Conservation (phyloP, 331 rosid genomes). For the Phaseolus coccineus region DNA sequence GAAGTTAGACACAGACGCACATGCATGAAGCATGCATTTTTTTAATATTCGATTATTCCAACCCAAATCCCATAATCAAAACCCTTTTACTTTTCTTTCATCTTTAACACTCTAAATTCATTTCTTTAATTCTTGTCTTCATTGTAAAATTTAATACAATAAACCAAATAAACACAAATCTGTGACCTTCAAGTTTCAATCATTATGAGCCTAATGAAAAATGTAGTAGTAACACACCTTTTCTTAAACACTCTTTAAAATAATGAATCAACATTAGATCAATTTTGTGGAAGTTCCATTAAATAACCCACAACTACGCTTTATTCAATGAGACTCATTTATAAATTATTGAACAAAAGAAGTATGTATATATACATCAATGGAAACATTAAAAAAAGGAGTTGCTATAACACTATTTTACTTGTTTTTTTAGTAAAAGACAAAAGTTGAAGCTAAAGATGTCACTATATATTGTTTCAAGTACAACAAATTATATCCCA, state of each 20-base stretch:
- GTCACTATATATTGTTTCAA: conserved; percentile 1
- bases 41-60: conserved; percentile 41
- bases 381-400: neutral
- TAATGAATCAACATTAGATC: neutral
- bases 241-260: neutral
- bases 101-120: neutral
- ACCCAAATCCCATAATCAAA: conserved; percentile 35
- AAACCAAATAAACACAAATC: too few relatives aligned
- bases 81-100: neutral
- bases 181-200: too few relatives aligned
- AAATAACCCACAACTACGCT: neutral
- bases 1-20: conserved; percentile 60
- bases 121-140: neutral
- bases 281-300: neutral
- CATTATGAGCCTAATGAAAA: neutral
- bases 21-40: conserved; percentile 65
- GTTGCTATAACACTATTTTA: neutral
- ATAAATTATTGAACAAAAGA: neutral
- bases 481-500: neutral
- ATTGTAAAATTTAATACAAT: neutral
- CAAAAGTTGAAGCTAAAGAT: conserved; percentile 32
- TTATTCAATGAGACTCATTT: neutral
- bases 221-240: neutral
- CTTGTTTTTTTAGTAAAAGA: neutral
- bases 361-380: neutral